phyloP scores from a whole-genome alignment of 1,284 basidiomycete species.

The Peniophora sp. region DNA sequence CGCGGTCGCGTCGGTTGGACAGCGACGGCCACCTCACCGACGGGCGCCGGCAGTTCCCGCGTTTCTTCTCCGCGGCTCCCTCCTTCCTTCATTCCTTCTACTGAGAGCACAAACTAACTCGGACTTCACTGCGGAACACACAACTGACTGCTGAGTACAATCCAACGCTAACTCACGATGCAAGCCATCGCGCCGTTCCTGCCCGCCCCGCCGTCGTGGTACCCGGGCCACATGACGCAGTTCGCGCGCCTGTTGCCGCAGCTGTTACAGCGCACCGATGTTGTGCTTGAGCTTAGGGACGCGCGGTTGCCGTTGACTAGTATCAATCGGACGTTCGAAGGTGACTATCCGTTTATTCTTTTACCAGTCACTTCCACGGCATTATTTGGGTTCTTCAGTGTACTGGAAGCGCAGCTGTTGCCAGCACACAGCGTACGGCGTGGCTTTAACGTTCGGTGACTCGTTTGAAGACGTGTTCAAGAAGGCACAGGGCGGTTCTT shows the following conservation, averaged over 20 bases:
- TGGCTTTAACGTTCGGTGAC: too few species aligned
- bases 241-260: constrained; percentile 75
- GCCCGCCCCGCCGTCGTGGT: constrained; percentile 87
- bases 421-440: too few species aligned
- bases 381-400: too few species aligned
- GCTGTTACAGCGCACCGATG: constrained; percentile 74
- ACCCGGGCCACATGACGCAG: constrained; percentile 93
- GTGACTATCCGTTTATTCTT: constrained; percentile 22
- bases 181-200: constrained; percentile 47
- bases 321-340: constrained; percentile 87
- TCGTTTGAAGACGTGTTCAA: too few species aligned
- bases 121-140: too few species aligned
- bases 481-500: too few species aligned
- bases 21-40: neutral
- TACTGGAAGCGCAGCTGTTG: too few species aligned
- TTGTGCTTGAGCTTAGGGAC: constrained; percentile 93
- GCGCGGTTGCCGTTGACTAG: constrained; percentile 89
- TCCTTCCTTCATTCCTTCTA: neutral
- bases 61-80: neutral
- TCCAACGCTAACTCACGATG: too few species aligned
- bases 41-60: neutral
- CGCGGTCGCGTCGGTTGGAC: neutral
- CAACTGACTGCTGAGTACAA: too few species aligned
- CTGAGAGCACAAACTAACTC: too few species aligned
- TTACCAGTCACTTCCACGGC: too few species aligned